Conservation (phyloP, 176 grass and related monocot genomes). For the Thinopyrum elongatum region DNA sequence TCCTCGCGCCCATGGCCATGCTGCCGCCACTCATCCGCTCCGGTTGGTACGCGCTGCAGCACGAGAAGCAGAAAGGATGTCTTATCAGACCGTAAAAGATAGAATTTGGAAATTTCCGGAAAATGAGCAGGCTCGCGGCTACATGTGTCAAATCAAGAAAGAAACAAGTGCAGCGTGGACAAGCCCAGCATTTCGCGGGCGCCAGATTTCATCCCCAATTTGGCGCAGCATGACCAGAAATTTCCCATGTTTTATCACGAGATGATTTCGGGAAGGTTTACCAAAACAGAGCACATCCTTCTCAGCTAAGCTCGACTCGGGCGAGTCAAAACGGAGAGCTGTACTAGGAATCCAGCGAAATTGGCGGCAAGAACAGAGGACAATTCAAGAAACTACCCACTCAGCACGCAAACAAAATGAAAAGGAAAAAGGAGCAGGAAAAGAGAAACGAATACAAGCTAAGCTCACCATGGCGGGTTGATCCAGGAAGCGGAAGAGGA, state of each 20-base stretch:
- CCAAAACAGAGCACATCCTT: neutral
- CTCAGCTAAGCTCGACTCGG: neutral
- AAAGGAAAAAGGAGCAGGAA: neutral
- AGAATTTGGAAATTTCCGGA: conserved; percentile 1
- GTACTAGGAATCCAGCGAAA: neutral
- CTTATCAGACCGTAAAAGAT: conserved; percentile 12
- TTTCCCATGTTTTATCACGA: neutral
- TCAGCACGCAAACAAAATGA: neutral
- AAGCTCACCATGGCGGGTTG: conserved; percentile 34
- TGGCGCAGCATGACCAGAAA: neutral
- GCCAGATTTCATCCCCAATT: conserved; percentile 26
- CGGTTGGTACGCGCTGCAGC: conserved; percentile 44
- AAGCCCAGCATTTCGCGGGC: neutral
- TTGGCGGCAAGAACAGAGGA: neutral
- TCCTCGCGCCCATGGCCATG: conserved; percentile 67
- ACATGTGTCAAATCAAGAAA: conserved; percentile 15
- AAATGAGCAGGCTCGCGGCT: neutral
- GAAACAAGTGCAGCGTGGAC: neutral
- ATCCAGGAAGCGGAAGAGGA: conserved; percentile 34
- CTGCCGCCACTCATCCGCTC: conserved; percentile 41
- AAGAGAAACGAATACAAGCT: too few relatives aligned
- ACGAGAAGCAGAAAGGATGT: neutral
- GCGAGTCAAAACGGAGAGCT: neutral
- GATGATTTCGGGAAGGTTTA: neutral
- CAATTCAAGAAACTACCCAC: neutral